Evolutionary conservation across 1,139 yeast genomes (phyloP).

Genomic region (Taiozyma sp.): DNA sequence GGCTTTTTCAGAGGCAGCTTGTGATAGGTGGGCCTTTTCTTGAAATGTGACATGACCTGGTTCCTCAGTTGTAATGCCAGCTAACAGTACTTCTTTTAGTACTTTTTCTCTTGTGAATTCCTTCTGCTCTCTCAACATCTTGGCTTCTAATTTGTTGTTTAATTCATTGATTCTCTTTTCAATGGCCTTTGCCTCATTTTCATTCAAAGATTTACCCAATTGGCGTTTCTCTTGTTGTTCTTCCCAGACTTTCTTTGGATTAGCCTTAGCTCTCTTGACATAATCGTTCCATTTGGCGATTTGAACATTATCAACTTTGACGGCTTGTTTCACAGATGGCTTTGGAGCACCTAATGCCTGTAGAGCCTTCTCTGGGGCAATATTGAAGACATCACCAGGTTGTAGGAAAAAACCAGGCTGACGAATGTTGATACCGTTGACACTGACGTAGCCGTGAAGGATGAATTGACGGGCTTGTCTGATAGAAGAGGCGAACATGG

Average conservation of each 20-base stretch:
- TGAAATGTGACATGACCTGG: conserved; percentile 11
- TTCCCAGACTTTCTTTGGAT: conserved; percentile 57
- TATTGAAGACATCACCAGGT: conserved; percentile 85
- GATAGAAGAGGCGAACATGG: conserved; percentile 90
- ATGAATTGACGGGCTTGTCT: conserved; percentile 94
- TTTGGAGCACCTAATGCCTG: conserved; percentile 81
- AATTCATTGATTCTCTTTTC: conserved; percentile 23
- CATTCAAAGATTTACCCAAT: conserved; percentile 20
- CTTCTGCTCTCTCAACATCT: conserved; percentile 25
- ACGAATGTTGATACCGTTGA: conserved; percentile 72
- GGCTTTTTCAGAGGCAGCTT: conserved; percentile 20
- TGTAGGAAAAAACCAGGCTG: conserved; percentile 78
- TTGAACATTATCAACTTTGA: conserved; percentile 67
- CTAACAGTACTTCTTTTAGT: conserved; percentile 13
- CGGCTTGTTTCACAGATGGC: conserved; percentile 67
- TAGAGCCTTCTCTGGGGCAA: conserved; percentile 81
- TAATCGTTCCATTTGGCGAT: conserved; percentile 72
- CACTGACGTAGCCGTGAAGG: conserved; percentile 76
- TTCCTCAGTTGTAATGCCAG: conserved; percentile 15
- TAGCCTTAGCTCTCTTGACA: conserved; percentile 44
- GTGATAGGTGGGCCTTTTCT: conserved; percentile 3
- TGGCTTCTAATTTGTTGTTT: conserved; percentile 24
- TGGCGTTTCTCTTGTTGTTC: conserved; percentile 32
- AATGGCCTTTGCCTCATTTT: conserved; percentile 21
- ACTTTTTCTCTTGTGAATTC: conserved; percentile 18